Evolutionary conservation across 1,139 yeast species (phyloP), one percentile per base, ranked within the genome.

Genomic region (Candida tunisiensis): DNA sequence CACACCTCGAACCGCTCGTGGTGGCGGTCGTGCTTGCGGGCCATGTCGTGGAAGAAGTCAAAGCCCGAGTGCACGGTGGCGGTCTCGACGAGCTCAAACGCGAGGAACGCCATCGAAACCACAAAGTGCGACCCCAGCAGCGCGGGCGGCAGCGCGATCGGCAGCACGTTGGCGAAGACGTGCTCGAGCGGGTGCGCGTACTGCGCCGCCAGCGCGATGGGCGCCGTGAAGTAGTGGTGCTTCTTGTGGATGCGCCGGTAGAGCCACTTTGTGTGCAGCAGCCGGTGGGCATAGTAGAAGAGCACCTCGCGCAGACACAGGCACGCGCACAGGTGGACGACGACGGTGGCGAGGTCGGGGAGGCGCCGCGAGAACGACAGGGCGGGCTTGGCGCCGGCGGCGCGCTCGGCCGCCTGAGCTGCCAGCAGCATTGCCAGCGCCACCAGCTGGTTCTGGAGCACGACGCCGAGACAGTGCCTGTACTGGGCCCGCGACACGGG

Each of bases 171-270:
- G 33, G 88, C 61, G 28, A 82, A 66, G 60, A 83, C 71, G 15
- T 88, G 93, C 57, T 85, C 96, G 19, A 74, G 62, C 3, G 96
- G 96, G 47, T 85, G 95, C 5, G 96, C 96, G 49, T 85, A 85
- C 55, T 85, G 96, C 15, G 96, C 96, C 29, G 95, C 74, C 36
- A 85, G 61, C 13, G 96, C 96, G 49, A 85, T 85, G 18, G 96
- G 96, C 22, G 95, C 95, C 16, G 95, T 93, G 49, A 83, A 85
- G 52, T 83, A 73, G 56, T 85, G 96, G 55, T 85, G 96, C 58
- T 80, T 91, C 59, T 85, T 85, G 61, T 85, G 96, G 42, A 85
- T 80, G 51, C 74, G 68, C 56, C 77, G 80, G 65, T 85, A 85
- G 47, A 85, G 73, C 39, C 70, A 64, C 29, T 93, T 93, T 46